Base-by-base conservation (phyloP, 306 rosid species). In the cucumber (Cucumis sativus) region DNA sequence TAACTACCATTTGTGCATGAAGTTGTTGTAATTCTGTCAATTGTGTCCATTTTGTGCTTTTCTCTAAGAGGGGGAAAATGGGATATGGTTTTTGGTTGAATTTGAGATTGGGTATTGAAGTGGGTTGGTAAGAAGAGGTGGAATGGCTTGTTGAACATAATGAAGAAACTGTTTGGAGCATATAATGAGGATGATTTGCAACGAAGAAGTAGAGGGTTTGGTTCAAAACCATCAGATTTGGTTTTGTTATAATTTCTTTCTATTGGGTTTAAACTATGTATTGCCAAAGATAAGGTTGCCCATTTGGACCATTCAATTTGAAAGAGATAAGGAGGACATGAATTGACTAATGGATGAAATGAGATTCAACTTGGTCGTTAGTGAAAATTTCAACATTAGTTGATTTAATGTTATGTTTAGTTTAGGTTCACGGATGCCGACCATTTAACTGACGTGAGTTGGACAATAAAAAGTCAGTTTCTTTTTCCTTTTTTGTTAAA, bases 1-100 rank as follows among this genome's bases (percentile, higher is more conserved):
- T 79, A 55, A 60, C 52, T 10, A 45, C 75, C 78, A 79, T 43
- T 6, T 79, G 82, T 7, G 82, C 78, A 37, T 70, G 82, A 35
- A 71, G 62, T 72, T 79, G 82, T 54, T 79, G 47, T 1, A 79
- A 11, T 20, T 61, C 73, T 59, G 25, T 72, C 73, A 60, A 49
- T 28, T 79, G 4, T 61, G 82, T 15, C 82, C 82, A 79, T 79
- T 71, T 79, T 72, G 37, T 71, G 52, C 39, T 47, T 45, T 59
- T 33, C 62, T 72, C 18, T 58, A 79, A 18, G 15, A 79, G 61
- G 76, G 40, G 59, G 25, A 71, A 79, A 30, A 23, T 56, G 67
- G 60, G 58, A 10, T 66, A 6, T 54, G 40, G 74, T 37, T 79
- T 58, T 79, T 23, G 37, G 51, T 17, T 79, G 71, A 71, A 57